Conservation (phyloP, 345 rosid genomes). For the Gossypium herbaceum region DNA sequence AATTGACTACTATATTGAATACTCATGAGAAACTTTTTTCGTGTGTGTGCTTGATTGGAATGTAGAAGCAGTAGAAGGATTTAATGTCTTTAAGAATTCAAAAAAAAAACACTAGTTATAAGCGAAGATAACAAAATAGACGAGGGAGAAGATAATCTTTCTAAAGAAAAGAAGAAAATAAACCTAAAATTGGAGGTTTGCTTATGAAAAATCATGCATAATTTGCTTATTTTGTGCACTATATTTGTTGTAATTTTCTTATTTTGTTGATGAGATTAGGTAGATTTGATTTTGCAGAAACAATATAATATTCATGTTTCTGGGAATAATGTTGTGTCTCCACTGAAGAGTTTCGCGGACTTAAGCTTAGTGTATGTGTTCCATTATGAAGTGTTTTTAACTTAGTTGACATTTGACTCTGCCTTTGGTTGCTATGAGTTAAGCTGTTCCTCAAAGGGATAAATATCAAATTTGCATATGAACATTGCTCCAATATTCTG, state of each 20-base stretch:
- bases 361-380: constrained; percentile 53
- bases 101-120: constrained; percentile 24
- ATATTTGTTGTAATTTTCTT: background rate
- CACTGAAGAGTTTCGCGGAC: constrained; percentile 63
- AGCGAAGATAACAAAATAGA: constrained; percentile 26
- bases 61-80: constrained; percentile 61
- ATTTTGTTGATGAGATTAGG: constrained; percentile 34
- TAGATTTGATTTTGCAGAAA: constrained; percentile 66
- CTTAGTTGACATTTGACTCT: background rate
- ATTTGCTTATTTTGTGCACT: background rate
- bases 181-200: constrained; percentile 64
- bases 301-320: constrained; percentile 68
- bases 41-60: background rate
- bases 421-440: constrained; percentile 5
- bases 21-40: no score
- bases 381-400: constrained; percentile 8
- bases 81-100: constrained; percentile 66
- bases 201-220: background rate
- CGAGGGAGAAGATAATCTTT: constrained; percentile 24
- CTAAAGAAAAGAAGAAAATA: constrained; percentile 48
- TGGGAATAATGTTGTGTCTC: constrained; percentile 72
- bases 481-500: no score
- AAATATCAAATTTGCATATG: no score
- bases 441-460: background rate
- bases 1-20: background rate